Evolutionary conservation across 1,139 yeast species (phyloP).

Genomic region (Blastobotrys aristatus): DNA sequence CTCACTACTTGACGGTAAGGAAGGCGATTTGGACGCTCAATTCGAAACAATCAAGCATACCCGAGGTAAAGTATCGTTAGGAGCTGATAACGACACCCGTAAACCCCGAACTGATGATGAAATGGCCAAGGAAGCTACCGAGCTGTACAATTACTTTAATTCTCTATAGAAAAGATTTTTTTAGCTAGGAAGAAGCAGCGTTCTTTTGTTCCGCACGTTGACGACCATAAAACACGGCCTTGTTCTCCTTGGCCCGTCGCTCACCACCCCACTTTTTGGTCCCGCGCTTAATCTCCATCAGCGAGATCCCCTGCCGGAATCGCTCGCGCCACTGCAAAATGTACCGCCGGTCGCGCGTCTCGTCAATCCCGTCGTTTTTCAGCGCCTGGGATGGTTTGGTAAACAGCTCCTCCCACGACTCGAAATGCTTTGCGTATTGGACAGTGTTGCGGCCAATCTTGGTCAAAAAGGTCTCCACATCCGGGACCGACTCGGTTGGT

Average conservation of each 20-base stretch:
- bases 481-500: constrained; percentile 56
- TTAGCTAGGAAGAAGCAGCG: constrained; percentile 8
- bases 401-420: constrained; percentile 53
- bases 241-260: constrained; percentile 63
- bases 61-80: constrained; percentile 35
- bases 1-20: constrained; percentile 47
- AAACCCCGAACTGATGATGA: constrained; percentile 49
- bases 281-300: constrained; percentile 58
- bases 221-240: constrained; percentile 56
- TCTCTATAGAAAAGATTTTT: too few species aligned
- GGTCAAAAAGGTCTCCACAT: constrained; percentile 63
- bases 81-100: constrained; percentile 30
- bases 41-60: constrained; percentile 30
- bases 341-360: constrained; percentile 56
- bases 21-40: constrained; percentile 41
- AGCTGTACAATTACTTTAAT: constrained; percentile 42
- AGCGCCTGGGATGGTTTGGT: constrained; percentile 43
- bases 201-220: constrained; percentile 21
- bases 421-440: constrained; percentile 69
- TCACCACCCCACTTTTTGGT: constrained; percentile 86
- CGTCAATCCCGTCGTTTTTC: constrained; percentile 77
- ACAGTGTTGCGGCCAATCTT: constrained; percentile 70
- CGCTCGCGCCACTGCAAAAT: constrained; percentile 42
- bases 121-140: constrained; percentile 62
- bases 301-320: constrained; percentile 52